phyloP scores from a whole-genome alignment of 495 filamentous ascomycete genomes.

The Xylaria telfairii region DNA sequence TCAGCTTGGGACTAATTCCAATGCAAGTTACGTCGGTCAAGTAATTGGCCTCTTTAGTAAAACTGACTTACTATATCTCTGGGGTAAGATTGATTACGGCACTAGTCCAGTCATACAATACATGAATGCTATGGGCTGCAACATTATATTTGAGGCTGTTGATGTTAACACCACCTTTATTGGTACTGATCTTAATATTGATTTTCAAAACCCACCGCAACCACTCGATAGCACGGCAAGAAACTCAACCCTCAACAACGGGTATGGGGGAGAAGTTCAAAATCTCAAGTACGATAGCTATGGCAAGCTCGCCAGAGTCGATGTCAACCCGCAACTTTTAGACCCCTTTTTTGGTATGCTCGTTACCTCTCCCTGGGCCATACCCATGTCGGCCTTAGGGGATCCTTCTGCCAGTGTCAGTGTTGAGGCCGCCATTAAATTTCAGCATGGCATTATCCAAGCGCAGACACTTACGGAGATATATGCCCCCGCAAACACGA shows the following conservation, averaged over 20 bases:
- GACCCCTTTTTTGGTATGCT: neutral
- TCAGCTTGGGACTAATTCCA: neutral
- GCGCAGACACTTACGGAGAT: neutral
- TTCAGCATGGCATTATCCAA: neutral
- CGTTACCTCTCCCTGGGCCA: neutral
- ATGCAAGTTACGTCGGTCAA: constrained; percentile 17
- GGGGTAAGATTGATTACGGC: constrained; percentile 25
- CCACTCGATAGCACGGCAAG: constrained; percentile 15
- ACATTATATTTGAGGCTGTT: constrained; percentile 28
- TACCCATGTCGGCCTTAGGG: neutral
- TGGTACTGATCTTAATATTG: constrained; percentile 29
- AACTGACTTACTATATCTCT: constrained; percentile 28
- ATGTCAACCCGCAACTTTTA: neutral
- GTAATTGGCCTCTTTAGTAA: no score
- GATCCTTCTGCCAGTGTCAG: neutral
- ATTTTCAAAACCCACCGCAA: constrained; percentile 21
- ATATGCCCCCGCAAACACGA: neutral
- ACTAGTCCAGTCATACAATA: constrained; percentile 8
- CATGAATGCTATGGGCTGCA: constrained; percentile 30
- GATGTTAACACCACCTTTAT: constrained; percentile 30
- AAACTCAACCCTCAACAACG: neutral
- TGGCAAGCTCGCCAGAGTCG: neutral
- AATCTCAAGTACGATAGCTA: neutral
- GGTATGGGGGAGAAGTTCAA: no score
- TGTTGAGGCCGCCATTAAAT: neutral